Evolutionary conservation across 208 protist species (phyloP), one percentile per base, ranked within the genome.

Genomic region (Wallacemonas sp.): DNA sequence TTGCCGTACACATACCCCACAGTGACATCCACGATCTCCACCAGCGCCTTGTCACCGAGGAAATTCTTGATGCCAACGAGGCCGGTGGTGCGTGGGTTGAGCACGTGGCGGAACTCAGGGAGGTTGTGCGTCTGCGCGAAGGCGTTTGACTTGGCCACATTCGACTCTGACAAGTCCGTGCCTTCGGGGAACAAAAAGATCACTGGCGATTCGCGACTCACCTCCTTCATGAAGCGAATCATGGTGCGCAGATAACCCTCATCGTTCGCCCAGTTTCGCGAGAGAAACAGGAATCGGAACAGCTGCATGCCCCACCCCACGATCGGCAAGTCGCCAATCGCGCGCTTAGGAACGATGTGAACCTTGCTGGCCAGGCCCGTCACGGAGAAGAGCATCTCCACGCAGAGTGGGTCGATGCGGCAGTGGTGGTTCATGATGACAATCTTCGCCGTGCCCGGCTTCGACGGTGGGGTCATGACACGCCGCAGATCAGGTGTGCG

Each of bases 111-210:
- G 57, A 92, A 93, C 48, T 67, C 60, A 3, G 83, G 88, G 36
- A 92, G 65, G 17, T 66, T 66, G 0, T 85, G 65, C 55, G 75
- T 46, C 12, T 38, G 53, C 15, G 91, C 88, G 42, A 78, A 96
- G 9, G 66, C 73, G 34, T 87, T 73, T 6, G 84, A 88, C 50
- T 78, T 84, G 44, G 63, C 74, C 15, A 94, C 46, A 68, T 84
- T 92, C 36, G 68, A 83, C 38, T 63, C 57, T 36, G 86, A 91
- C 32, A 96, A 63, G 66, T 96, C 88, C 2, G 91, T 94, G 36
- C 91, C 91, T 46, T 96, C 88, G 0, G 91, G 91, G 67, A 91
- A 96, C 34, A 96, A 78, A 38, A 94, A 45, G 32, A 94, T 73
- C 1, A 69, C 76, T 27, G 68, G 52, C 0, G 76, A 63, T 26